Base-by-base conservation (phyloP, 257 asterid species). In the Leptodermis oblonga region DNA sequence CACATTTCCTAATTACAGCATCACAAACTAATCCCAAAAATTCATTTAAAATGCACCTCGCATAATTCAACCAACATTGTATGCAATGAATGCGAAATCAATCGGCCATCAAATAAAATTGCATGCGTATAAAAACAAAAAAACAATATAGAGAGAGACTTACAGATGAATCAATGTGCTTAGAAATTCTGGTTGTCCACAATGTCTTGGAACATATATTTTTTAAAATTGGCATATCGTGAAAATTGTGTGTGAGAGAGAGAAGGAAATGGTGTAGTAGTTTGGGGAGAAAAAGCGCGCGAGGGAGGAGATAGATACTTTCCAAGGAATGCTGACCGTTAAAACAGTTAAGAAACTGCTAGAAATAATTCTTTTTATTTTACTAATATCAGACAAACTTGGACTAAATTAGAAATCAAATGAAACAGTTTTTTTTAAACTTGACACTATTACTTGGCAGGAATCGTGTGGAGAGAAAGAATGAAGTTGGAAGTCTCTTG, bases 241-340 rank as follows among this genome's bases (percentile, higher is more conserved):
- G 70, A 13, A 18, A 69, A 34, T 1, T 61, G 48, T 33, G 66
- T n/a, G 66, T 17, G 55, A 17, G 65, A 20, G 52, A 26, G 67
- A 48, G 61, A 42, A 51, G 53, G 64, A 49, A 34, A 23, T 5
- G 55, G 31, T 36, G 12, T 49, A 17, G 55, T 49, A 25, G 54
- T 49, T 15, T 49, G 54, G 34, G 52, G 56, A 55, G 36, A 65
- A 73, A 53, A 52, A 42, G 72, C 72, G 72, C 77, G 77, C 62
- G 55, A 65, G 53, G n/a, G 28, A 39, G 67, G 71, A 42, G 43
- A 13, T 41, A n/a, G 41, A 13, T 39, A 61, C 9, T 68, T 54
- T 17, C 56, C 66, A 30, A 26, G 46, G 36, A 49, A 55, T 31
- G 39, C 63, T 30, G 42, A 46, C 62, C 72, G 67, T 53, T 73